phyloP scores from a whole-genome alignment of 1,284 basidiomycete genomes.

The Stygiomarasmius scandens region DNA sequence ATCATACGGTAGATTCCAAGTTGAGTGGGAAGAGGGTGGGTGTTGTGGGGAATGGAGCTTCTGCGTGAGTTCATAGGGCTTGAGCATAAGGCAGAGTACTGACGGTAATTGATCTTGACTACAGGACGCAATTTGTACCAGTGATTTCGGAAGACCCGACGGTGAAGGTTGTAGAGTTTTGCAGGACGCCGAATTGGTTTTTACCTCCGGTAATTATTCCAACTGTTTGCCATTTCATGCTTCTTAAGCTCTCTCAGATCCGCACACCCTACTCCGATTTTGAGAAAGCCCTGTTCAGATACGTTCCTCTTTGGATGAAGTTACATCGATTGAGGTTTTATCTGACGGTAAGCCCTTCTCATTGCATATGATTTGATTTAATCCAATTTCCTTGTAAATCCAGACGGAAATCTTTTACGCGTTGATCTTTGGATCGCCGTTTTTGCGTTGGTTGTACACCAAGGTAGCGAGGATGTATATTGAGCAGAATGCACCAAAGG shows the following conservation, averaged over 20 bases:
- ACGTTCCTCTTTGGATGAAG: constrained; percentile 42
- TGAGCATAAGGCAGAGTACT: constrained; percentile 6
- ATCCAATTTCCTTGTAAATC: neutral
- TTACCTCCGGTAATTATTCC: constrained; percentile 34
- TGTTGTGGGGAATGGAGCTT: constrained; percentile 56
- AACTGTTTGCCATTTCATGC: neutral
- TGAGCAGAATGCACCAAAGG: constrained; percentile 34
- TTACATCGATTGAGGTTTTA: constrained; percentile 36
- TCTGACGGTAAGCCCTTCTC: constrained; percentile 26
- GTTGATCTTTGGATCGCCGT: constrained; percentile 24
- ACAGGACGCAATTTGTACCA: constrained; percentile 49
- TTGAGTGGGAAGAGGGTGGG: constrained; percentile 46
- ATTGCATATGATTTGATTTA: neutral
- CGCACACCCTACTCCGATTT: constrained; percentile 32
- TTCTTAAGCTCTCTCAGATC: constrained; percentile 21
- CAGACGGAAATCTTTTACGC: constrained; percentile 33
- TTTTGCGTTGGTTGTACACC: constrained; percentile 17
- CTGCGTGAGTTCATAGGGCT: constrained; percentile 44
- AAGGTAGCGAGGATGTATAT: constrained; percentile 38
- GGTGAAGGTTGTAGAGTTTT: constrained; percentile 46
- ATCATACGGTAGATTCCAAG: constrained; percentile 38
- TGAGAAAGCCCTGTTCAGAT: constrained; percentile 37
- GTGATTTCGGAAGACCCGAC: constrained; percentile 41
- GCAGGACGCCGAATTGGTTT: constrained; percentile 49
- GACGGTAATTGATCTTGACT: neutral